Percentiles rank a stretch among this genome's conserved stretches.
These are phyloP conservation scores for Leccinum pachyderme DNA, from an alignment of 1,284 basidiomycete genomes.

Conservation along the genomic window DNA sequence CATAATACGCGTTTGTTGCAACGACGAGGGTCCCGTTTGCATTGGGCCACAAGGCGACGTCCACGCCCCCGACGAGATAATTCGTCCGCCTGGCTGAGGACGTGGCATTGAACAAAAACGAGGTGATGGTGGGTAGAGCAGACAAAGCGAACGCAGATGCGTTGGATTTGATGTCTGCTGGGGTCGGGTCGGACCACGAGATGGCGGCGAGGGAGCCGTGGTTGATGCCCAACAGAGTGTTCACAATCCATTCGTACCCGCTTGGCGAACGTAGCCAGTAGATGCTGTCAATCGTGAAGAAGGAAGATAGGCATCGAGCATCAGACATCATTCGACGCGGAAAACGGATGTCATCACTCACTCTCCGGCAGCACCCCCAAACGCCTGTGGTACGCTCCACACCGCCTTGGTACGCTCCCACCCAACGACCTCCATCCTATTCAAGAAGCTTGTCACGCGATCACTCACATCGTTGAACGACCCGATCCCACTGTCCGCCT, in stretches of 20 bases:
- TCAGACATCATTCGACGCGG: neutral
- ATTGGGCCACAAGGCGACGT: slow-evolving; percentile 43
- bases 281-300: slow-evolving; percentile 30
- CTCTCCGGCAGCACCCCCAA: slow-evolving; percentile 53
- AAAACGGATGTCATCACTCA: slow-evolving; percentile 34
- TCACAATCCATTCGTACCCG: slow-evolving; percentile 64
- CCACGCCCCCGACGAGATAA: slow-evolving; percentile 35
- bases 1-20: slow-evolving; percentile 43
- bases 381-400: slow-evolving; percentile 78
- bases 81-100: slow-evolving; percentile 21
- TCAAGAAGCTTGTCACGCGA: slow-evolving; percentile 60
- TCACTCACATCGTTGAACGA: slow-evolving; percentile 53
- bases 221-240: slow-evolving; percentile 64
- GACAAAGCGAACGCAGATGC: slow-evolving; percentile 51
- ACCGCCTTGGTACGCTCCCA: slow-evolving; percentile 55
- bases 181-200: slow-evolving; percentile 69
- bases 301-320: neutral
- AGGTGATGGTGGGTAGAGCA: slow-evolving; percentile 39
- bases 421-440: slow-evolving; percentile 56
- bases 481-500: slow-evolving; percentile 29
- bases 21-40: slow-evolving; percentile 39
- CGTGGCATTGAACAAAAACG: slow-evolving; percentile 39
- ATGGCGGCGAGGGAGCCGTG: slow-evolving; percentile 67
- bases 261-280: slow-evolving; percentile 70
- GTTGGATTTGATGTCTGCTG: slow-evolving; percentile 57